Evolutionary conservation across 371 early-diverging fungal genomes (phyloP), one percentile per base, ranked within the genome.

Genomic region (Apophysomyces variabilis): DNA sequence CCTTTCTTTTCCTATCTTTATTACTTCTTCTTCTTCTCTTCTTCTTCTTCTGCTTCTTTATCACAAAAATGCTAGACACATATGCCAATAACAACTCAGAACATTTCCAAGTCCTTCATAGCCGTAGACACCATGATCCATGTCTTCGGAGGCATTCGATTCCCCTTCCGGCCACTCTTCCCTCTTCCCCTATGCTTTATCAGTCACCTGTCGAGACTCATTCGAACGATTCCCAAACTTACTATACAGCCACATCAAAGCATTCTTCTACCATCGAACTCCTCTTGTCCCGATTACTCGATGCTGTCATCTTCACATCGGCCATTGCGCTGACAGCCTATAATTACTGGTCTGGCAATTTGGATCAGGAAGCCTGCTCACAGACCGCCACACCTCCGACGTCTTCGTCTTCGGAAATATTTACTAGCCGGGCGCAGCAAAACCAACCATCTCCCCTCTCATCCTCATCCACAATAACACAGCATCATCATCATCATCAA

Each of bases 251-350:
- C 7, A 5, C 21, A 5, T 50, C 54, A 9, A 50, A 50, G 21
- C 54, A 50, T 9, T 12, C 58, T 36, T 67, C 67, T 16, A 66
- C 69, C 1, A 65, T 75, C 65, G 76, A 78, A 63, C 57, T 68
- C 14, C 43, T 79, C 12, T 71, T 79, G 58, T 65, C 73, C 35
- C 71, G 69, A 61, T 45, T 79, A 35, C 58, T 78, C n/a, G 81
- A 80, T 68, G 73, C 67, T 14, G 58, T 80, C n/a, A 74, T 80
- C 37, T 80, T 80, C 50, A 80, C 81, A 1, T 80, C 78, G 8
- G 81, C 81, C 45, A 74, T 80, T 50, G 76, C 74, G 12, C 76
- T 80, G 54, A 78, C 81, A 12, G 74, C 76, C 3, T 76, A 76
- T 41, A 74, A 70, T 57, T 80, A 80, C 62, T 62, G 74, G 38